Conservation (phyloP, 768 basidiomycete species). For the Tricholoma bakamatsutake region DNA sequence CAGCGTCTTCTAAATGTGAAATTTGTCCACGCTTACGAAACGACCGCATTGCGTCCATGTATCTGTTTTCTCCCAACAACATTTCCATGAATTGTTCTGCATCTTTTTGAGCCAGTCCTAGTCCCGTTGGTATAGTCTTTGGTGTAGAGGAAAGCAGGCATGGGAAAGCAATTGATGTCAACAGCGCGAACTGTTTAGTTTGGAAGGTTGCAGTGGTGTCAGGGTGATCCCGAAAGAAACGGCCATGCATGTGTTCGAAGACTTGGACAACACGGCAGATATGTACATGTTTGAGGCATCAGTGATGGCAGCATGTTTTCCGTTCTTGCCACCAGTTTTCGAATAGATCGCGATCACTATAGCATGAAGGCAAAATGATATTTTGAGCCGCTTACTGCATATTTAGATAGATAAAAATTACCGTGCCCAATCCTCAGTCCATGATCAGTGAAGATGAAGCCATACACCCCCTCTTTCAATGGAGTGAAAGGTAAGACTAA, state of each 20-base stretch:
- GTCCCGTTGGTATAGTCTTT: no score
- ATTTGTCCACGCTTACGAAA: no score
- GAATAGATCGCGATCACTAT: conserved; percentile 4
- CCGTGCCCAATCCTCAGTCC: background rate
- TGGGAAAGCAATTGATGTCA: no score
- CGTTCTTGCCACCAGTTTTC: no score
- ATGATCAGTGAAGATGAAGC: background rate
- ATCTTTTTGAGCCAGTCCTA: no score
- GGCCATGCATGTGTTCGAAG: conserved; percentile 7
- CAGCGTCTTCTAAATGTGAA: no score
- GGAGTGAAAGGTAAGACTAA: background rate
- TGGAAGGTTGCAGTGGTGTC: background rate
- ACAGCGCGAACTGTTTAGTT: background rate
- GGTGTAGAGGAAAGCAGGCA: no score
- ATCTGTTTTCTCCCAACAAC: no score
- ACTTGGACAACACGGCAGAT: conserved; percentile 13
- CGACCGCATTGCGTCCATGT: no score
- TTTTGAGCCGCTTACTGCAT: background rate
- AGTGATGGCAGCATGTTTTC: background rate
- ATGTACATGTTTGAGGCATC: conserved; percentile 8
- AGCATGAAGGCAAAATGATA: background rate
- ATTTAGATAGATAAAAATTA: background rate
- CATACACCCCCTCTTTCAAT: background rate
- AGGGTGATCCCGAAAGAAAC: conserved; percentile 3
- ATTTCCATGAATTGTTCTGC: no score